Evolutionary conservation across 192 early-diverging fungal species (phyloP).

Genomic region (Backusella westeae): DNA sequence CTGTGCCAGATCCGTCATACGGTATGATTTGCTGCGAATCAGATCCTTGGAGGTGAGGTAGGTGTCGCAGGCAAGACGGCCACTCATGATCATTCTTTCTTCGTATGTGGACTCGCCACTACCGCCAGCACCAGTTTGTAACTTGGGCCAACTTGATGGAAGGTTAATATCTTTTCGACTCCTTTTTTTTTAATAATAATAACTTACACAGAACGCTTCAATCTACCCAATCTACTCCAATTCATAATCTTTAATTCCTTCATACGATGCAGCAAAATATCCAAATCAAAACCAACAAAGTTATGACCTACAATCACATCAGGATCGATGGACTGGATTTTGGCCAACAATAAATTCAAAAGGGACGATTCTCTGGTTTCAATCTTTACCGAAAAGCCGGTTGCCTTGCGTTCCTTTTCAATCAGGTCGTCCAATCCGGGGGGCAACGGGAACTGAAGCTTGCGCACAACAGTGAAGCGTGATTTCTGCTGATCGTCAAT

Average conservation of each 20-base stretch:
- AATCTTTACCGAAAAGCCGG: slow-evolving; percentile 52
- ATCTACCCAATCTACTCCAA: slow-evolving; percentile 89
- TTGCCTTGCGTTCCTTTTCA: slow-evolving; percentile 36
- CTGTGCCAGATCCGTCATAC: slow-evolving; percentile 72
- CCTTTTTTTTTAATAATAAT: background rate
- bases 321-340: slow-evolving; percentile 77
- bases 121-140: slow-evolving; percentile 80
- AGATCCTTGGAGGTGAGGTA: slow-evolving; percentile 86
- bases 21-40: slow-evolving; percentile 82
- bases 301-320: slow-evolving; percentile 97
- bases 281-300: slow-evolving; percentile 93
- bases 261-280: slow-evolving; percentile 92
- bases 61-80: slow-evolving; percentile 92
- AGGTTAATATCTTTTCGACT: background rate
- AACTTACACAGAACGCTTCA: slow-evolving; percentile 68
- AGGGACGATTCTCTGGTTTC: slow-evolving; percentile 71
- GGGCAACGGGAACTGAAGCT: slow-evolving; percentile 74
- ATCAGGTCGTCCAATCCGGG: slow-evolving; percentile 67
- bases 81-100: slow-evolving; percentile 71
- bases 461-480: slow-evolving; percentile 73
- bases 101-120: slow-evolving; percentile 72
- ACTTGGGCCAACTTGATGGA: slow-evolving; percentile 70
- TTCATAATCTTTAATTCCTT: slow-evolving; percentile 69
- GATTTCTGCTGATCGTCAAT: slow-evolving; percentile 41
- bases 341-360: slow-evolving; percentile 73